Evolutionary conservation across 2,329 filamentous ascomycete genomes (phyloP), one percentile per base, ranked within the genome.

Genomic region (Fusarium stilboides): DNA sequence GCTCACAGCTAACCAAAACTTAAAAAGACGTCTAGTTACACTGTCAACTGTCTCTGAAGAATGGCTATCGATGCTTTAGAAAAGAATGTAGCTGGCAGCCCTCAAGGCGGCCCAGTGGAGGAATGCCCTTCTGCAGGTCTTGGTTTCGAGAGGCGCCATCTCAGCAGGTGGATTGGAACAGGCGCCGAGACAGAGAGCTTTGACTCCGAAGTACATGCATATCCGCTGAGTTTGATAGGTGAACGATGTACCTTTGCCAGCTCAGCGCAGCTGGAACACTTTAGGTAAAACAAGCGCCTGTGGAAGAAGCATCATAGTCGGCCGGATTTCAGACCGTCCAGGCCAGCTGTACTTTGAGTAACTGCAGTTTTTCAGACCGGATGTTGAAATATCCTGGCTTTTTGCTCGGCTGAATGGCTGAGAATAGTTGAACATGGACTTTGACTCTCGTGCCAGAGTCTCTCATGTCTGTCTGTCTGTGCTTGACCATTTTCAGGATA

Each of bases 91-190:
- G 46, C 42, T 34, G 33, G 20, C 14, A 61, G 54, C 43, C 65
- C 57, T 50, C 9, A 26, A 68, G 14, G 67, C 62, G 58, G 50
- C 62, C 67, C 14, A 36, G 67, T 70, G 67, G 67, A 68, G 67
- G 68, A 62, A 28, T 55, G 39, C 39, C 56, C 43, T 59, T 69
- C 66, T 67, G 66, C 65, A 67, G 47, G 65, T 69, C 56, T 66
- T 50, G 44, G 72, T 74, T 74, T 74, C 70, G 65, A 74, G 72
- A 74, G 54, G 72, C 72, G 71, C 71, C 52, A 55, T 53, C 52
- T 46, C 22, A 31, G 45, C 40, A 60, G 45, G 24, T 36, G 55
- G 45, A 57, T n/a, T 60, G 42, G 61, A 71, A 69, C 64, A 68
- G 67, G 55, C 60, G 61, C 68, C 47, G 54, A 54, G 57, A 46